Base-by-base conservation (phyloP, 2,329 filamentous ascomycete species). In the Cercospora sp. region DNA sequence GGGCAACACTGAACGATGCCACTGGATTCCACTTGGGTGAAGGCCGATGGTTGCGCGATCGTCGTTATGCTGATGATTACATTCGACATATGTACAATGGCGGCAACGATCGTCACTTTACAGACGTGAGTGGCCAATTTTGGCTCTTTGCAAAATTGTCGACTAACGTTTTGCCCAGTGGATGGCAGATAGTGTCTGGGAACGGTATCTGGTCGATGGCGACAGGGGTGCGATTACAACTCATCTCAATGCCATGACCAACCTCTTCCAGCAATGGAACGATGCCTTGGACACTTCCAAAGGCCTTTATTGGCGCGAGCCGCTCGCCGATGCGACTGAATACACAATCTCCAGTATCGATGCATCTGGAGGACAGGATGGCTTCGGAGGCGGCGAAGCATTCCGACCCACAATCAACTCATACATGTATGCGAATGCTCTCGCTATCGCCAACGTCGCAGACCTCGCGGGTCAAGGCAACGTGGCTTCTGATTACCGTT, bases 281-380 rank as follows among this genome's bases (percentile, higher is more conserved):
- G 81, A 82, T 60, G 77, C 78, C 2, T 79, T 78, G 31, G 80
- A 83, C 62, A 70, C 73, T 0, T 73, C 73, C n/a, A 82, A 82
- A 66, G 77, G 76, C 0, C 71, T 83, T 5, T 83, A 82, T 69
- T 82, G 77, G 71, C 77, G 82, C 5, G 80, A 82, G 61, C 81
- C 81, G 0, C 66, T 83, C 1, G 77, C 77, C 0, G 81, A 83
- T 71, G 81, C 81, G 0, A 83, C 81, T 0, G 81, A 83, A 67
- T 83, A 83, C 67, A 83, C 80, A 1, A 82, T 83, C 57, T 78
- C 79, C 0, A 81, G 78, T 51, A 82, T 82, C 64, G 81, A 83
- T 65, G 79, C 81, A 0, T 78, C 75, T 0, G 75, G 77, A n/a
- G 80, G 79, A 3, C 33, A 68, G 18, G 81, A 83, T 59, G 81